Base-by-base conservation (phyloP, 192 early-diverging fungal species). In the Rhizophagus sp. region DNA sequence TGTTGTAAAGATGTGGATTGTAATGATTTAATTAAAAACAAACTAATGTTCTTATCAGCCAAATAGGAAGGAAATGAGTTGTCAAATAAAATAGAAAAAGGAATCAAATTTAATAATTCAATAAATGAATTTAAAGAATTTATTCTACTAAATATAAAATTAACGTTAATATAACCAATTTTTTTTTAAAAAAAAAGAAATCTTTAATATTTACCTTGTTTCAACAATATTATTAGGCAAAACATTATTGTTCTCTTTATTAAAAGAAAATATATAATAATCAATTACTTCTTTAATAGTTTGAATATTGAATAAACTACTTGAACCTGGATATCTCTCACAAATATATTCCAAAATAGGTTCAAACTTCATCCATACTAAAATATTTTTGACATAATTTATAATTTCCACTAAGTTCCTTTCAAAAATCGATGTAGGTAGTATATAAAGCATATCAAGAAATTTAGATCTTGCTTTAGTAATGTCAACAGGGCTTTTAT, bases 321-420 rank as follows among this genome's bases (percentile, higher is more conserved):
- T 83, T 41, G 83, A 73, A 62, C 84, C 80, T 15, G 88, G 88
- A 66, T 81, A 80, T 4, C 86, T 78, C 34, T 80, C 80, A 34
- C 72, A 47, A 27, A 89, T 36, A 33, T 87, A 89, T 9, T 84
- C 83, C 2, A 85, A 44, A 27, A 89, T 52, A 33, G 83, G 83
- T 19, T 85, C 83, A 33, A 57, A 79, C 2, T 24, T 17, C 12
- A 61, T 50, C 61, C 41, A 80, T 34, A 74, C 80, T 9, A 75
- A 41, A n/a, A 44, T 41, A 1, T 73, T 27, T 8, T 73, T 44
- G 67, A 78, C 74, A 13, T 80, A 76, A 2, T 76, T 57, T 33
- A 77, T 65, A 22, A 84, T 24, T 5, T 47, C 50, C n/a, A n/a
- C 44, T 11, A 89, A 82, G 64, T 85, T 39, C 9, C 33, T 82